Conservation (phyloP, 352 stramenopile species). For the Pythium monospermum region DNA sequence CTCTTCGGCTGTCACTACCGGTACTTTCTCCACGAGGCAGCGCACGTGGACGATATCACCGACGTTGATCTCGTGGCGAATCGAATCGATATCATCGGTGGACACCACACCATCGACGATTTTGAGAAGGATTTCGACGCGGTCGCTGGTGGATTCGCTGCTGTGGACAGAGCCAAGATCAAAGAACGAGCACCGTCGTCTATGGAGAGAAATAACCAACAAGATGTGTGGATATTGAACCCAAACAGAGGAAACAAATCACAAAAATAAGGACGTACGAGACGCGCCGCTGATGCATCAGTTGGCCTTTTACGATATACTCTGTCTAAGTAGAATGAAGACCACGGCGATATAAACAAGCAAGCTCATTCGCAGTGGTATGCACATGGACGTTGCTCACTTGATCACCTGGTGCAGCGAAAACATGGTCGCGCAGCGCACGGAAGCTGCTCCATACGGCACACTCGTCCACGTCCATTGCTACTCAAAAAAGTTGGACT, state of each 20-base stretch:
- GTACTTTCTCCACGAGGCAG: constrained; percentile 50
- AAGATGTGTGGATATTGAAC: not conserved
- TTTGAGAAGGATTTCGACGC: constrained; percentile 75
- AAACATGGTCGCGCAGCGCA: constrained; percentile 33
- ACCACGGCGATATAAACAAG: too few relatives aligned
- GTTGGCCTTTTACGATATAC: constrained; percentile 57
- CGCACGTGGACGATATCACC: constrained; percentile 61
- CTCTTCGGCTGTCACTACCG: not conserved
- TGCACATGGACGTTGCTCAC: too few relatives aligned
- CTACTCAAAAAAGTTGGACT: too few relatives aligned
- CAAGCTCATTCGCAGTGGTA: too few relatives aligned
- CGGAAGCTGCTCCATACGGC: constrained; percentile 39
- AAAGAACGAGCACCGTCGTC: constrained; percentile 72
- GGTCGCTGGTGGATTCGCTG: constrained; percentile 19
- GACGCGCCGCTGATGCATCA: constrained; percentile 72
- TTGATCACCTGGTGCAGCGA: constrained; percentile 26
- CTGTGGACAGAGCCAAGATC: constrained; percentile 43
- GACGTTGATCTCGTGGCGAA: constrained; percentile 56
- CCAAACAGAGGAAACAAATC: not conserved
- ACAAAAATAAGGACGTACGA: constrained; percentile 29
- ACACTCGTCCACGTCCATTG: too few relatives aligned
- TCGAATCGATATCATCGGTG: constrained; percentile 51
- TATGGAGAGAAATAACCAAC: constrained; percentile 10
- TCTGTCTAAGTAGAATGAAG: too few relatives aligned
- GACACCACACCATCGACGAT: constrained; percentile 65